A percentile compares a stretch with the other conserved stretches of the same genome.
Conservation (phyloP, 2,329 filamentous ascomycete genomes). For the Seiridium unicorne region DNA sequence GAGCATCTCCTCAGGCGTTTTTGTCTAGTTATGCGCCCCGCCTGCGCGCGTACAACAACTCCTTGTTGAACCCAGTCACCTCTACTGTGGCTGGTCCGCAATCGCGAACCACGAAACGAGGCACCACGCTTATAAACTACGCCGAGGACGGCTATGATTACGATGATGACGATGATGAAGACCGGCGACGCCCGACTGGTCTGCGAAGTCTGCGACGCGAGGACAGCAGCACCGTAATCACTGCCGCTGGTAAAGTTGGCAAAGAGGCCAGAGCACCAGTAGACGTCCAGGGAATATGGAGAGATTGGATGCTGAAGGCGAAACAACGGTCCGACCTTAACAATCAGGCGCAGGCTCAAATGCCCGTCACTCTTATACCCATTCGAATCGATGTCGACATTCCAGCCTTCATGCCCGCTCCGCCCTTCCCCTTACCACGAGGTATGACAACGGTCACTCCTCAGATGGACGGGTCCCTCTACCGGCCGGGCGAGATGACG, state of each 20-base stretch:
- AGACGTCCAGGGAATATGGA: slow-evolving; percentile 84
- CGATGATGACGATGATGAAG: slow-evolving; percentile 69
- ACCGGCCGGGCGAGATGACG: slow-evolving; percentile 75
- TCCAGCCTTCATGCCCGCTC: slow-evolving; percentile 67
- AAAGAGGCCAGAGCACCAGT: slow-evolving; percentile 80
- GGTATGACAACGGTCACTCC: slow-evolving; percentile 68
- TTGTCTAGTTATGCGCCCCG: slow-evolving; percentile 90
- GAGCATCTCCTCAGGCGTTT: slow-evolving; percentile 73
- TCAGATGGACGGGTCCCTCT: slow-evolving; percentile 57
- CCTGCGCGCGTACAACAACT: slow-evolving; percentile 86
- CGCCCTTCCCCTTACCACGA: slow-evolving; percentile 63
- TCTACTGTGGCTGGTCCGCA: slow-evolving; percentile 62
- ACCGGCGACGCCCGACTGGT: slow-evolving; percentile 78
- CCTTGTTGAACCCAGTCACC: slow-evolving; percentile 81
- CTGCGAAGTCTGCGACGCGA: slow-evolving; percentile 79
- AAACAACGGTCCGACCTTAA: slow-evolving; percentile 57
- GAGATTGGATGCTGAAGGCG: slow-evolving; percentile 90
- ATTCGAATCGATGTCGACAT: slow-evolving; percentile 97
- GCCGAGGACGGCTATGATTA: slow-evolving; percentile 95
- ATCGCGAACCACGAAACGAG: slow-evolving; percentile 91
- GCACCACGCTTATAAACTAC: slow-evolving; percentile 95
- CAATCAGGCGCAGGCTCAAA: slow-evolving; percentile 63
- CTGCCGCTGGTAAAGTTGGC: slow-evolving; percentile 73
- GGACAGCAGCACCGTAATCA: slow-evolving; percentile 62
- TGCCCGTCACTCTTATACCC: slow-evolving; percentile 88